Evolutionary conservation across 2,329 filamentous ascomycete species (phyloP).

Genomic region (Didymella keratinophila): DNA sequence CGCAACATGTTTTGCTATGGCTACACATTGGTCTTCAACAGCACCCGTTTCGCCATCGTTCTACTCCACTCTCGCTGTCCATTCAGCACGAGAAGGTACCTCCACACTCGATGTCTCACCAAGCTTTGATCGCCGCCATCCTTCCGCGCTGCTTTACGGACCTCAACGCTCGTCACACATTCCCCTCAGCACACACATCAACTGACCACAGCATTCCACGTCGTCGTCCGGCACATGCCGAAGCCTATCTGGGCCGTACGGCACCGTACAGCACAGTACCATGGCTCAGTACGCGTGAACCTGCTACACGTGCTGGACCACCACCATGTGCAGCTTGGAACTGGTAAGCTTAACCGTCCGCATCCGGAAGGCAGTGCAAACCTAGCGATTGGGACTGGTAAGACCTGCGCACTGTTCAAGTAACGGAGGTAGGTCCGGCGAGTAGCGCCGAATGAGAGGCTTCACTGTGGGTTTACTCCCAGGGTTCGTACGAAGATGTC

Average conservation of each 20-base stretch:
- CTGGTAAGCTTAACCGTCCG: conserved; percentile 12
- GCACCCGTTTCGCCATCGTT: conserved; percentile 6
- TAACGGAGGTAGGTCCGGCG: conserved; percentile 2
- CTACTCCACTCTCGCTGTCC: neutral
- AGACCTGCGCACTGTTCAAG: conserved; percentile 1
- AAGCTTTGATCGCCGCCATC: conserved; percentile 11
- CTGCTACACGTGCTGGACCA: conserved; percentile 10
- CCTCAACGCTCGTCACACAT: neutral
- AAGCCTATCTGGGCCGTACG: neutral
- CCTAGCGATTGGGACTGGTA: neutral
- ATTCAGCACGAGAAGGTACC: neutral
- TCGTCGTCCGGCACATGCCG: neutral
- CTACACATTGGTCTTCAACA: neutral
- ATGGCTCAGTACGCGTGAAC: conserved; percentile 6
- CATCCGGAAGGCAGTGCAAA: conserved; percentile 11
- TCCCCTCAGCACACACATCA: neutral
- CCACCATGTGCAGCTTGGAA: conserved; percentile 9
- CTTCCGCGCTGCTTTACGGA: conserved; percentile 4
- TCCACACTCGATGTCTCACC: conserved; percentile 11
- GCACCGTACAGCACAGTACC: neutral
- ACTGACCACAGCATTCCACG: conserved; percentile 1
- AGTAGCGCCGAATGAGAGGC: conserved; percentile 8
- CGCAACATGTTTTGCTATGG: conserved; percentile 1
- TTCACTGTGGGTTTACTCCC: neutral
- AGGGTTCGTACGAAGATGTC: neutral